Percentiles rank a stretch among this genome's conserved stretches.
phyloP scores from a whole-genome alignment of 345 rosid genomes.

The Dimocarpus longan region DNA sequence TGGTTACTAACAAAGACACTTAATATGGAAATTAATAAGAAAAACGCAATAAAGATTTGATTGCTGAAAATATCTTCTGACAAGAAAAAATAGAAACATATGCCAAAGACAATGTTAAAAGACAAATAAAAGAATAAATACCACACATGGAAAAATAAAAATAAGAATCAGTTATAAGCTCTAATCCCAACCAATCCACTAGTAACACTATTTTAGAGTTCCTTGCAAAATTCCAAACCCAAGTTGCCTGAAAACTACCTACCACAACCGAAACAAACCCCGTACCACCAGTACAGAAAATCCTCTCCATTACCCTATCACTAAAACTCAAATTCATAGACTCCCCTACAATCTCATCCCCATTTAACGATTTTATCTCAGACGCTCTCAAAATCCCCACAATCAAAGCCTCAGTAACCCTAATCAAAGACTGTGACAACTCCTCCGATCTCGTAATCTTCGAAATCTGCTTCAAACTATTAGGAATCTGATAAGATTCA shows the following conservation, averaged over 20 bases:
- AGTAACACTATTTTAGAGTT: too few species aligned
- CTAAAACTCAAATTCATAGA: constrained; percentile 35
- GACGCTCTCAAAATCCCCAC: constrained; percentile 67
- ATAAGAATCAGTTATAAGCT: too few species aligned
- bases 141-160: too few species aligned
- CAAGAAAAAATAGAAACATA: too few species aligned
- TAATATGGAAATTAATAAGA: too few species aligned
- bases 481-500: constrained; percentile 78
- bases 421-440: constrained; percentile 55
- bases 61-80: too few species aligned
- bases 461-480: constrained; percentile 81
- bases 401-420: constrained; percentile 66
- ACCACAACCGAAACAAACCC: constrained; percentile 85
- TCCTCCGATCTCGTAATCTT: constrained; percentile 72
- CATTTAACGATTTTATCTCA: constrained; percentile 29
- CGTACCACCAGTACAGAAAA: constrained; percentile 66
- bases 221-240: constrained; percentile 79
- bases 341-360: constrained; percentile 18
- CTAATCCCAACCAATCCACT: too few species aligned
- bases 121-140: too few species aligned
- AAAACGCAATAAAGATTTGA: too few species aligned
- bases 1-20: too few species aligned
- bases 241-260: constrained; percentile 92
- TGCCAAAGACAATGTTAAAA: too few species aligned
- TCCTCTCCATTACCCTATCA: constrained; percentile 69